Evolutionary conservation across 83 land plant species (phyloP).

Genomic region (Picea abies): DNA sequence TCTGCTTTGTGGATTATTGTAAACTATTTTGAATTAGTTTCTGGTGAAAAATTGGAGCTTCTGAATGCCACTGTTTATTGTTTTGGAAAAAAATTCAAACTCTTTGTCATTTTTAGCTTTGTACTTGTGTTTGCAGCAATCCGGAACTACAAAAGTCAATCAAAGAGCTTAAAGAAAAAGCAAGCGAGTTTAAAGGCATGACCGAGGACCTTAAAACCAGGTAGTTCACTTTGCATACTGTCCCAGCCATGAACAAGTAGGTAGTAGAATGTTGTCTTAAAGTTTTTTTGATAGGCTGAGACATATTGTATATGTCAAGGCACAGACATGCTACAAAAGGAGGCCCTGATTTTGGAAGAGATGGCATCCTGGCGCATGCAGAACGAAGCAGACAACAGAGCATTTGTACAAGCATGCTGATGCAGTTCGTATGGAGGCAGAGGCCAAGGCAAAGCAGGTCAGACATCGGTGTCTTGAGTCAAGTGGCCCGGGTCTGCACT

Average conservation of each 20-base stretch:
- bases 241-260: neutral
- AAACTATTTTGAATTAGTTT: neutral
- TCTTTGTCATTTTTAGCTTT: neutral
- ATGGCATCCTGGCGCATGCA: conserved; percentile 67
- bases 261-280: conserved; percentile 11
- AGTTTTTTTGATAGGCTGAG: conserved; percentile 54
- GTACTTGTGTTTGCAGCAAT: conserved; percentile 31
- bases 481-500: conserved; percentile 3
- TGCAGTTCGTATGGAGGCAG: conserved; percentile 81
- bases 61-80: neutral
- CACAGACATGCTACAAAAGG: conserved; percentile 30
- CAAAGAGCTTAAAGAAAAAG: conserved; percentile 61
- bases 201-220: conserved; percentile 50
- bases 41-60: neutral
- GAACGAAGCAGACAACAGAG: conserved; percentile 90
- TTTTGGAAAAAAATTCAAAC: neutral
- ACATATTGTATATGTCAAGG: conserved; percentile 51
- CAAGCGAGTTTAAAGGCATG: conserved; percentile 31
- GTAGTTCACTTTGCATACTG: conserved; percentile 21
- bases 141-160: conserved; percentile 59
- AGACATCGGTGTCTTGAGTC: conserved; percentile 5
- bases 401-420: conserved; percentile 79
- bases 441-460: conserved; percentile 78
- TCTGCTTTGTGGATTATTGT: neutral
- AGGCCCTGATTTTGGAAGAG: conserved; percentile 51